Evolutionary conservation across 2,329 filamentous ascomycete species (phyloP), one percentile per base, ranked within the genome.

Genomic region (Colletotrichum theobromicola): DNA sequence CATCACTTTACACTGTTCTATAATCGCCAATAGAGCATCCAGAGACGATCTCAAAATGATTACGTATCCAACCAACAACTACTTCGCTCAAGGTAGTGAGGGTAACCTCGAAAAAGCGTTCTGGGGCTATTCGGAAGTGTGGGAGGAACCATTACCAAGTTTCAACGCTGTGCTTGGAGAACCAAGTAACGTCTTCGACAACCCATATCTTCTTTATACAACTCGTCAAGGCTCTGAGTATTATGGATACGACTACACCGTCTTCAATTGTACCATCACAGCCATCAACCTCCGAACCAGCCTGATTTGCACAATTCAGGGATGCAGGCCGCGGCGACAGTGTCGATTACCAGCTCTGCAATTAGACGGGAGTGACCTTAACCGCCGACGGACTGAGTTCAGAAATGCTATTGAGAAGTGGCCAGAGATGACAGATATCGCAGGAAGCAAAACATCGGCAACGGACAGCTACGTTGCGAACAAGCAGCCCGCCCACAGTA

Each of bases 361-460:
- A n/a, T n/a, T n/a, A n/a, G n/a, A n/a, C n/a, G n/a, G n/a, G n/a
- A n/a, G n/a, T n/a, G n/a, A n/a, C n/a, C n/a, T n/a, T n/a, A n/a
- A n/a, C n/a, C n/a, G n/a, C 13, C n/a, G 18, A 53, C 13, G 13
- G 8, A 13, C n/a, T 24, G n/a, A 12, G 12, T 13, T 53, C 21
- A 8, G 4, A 24, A 55, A 55, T n/a, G 21, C n/a, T n/a, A 4
- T 55, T 12, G 1, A 7, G 21, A 1, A 28, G 21, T 55, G 50
- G 50, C 2, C 50, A 4, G 1, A 16, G 2, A 7, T 57, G 24
- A 57, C 53, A 57, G 0, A 1, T 2, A 15, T 16, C 5, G 18
- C n/a, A 0, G 10, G 3, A 1, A 10, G 0, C 15, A 57, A 4
- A 1, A 0, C 53, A 10, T 57, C 53, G 0, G 21, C 24, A 58